Evolutionary conservation across 106 monocot genomes (phyloP), one percentile per base, ranked within the genome.

Genomic region (Dendrobium huoshanense): DNA sequence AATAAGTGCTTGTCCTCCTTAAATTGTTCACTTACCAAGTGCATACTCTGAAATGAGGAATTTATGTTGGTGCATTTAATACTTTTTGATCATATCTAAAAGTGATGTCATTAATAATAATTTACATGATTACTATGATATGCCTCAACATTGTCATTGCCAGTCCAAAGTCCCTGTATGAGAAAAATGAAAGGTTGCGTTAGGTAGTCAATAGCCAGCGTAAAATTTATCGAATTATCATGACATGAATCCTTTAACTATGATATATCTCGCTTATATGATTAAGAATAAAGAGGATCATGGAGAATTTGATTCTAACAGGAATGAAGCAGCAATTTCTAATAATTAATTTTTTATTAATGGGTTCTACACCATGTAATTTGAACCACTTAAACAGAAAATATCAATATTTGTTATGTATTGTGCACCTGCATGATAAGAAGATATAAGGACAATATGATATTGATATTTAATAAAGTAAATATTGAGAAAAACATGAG

Each of bases 241-340:
- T 31, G 31, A 31, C 1, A 1, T 31, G 31, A 31, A 31, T 31
- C 31, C 31, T 31, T 31, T 31, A 31, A n/a, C 37, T 70, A 70
- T 70, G 70, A 4, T 11, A 37, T 17, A 2, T 16, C 70, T 70
- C 70, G 0, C 15, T 15, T 70, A 37, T 70, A 16, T 16, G 15
- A 70, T 70, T 70, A 70, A 70, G 70, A 70, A 70, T 70, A 70
- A 70, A 70, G 11, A 13, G n/a, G 11, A 70, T 40, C 37, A 9
- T 29, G 3, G 4, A 70, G 70, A 70, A 70, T 70, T 70, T 29
- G 37, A 70, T 70, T 70, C 37, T 70, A 29, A 33, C 70, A 37
- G 31, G 37, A 37, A 70, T 13, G 31, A 70, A 16, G 3, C 10
- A 70, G 70, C 70, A 70, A 70, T 70, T 70, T 70, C 33, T 70